Conservation (phyloP, 139 green algal species). For the Haematococcus lacustris region DNA sequence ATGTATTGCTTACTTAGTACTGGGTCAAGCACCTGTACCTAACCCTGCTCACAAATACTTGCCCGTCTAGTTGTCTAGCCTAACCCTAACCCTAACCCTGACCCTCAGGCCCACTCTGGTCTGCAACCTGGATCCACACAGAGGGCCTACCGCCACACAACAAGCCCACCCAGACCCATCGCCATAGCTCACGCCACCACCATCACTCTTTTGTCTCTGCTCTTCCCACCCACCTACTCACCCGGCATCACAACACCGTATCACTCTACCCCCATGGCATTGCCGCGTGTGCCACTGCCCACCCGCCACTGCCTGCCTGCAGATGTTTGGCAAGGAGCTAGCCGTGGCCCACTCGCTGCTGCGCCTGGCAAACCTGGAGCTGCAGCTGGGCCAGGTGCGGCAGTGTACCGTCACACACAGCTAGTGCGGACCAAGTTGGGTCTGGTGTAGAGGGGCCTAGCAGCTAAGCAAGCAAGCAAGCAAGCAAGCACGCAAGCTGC, state of each 20-base stretch:
- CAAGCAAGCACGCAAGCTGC: background rate
- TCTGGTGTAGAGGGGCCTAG: background rate
- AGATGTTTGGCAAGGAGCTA: constrained; percentile 15
- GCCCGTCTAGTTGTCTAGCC: too few species aligned
- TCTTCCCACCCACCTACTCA: background rate
- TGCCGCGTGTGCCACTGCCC: too few species aligned
- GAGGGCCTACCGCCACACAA: too few species aligned
- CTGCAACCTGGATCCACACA: too few species aligned
- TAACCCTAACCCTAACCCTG: too few species aligned
- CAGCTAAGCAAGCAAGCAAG: background rate
- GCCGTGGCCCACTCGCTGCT: constrained; percentile 14
- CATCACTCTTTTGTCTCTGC: background rate
- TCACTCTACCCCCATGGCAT: too few species aligned
- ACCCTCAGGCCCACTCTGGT: too few species aligned
- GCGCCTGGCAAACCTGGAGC: constrained; percentile 11
- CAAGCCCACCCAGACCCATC: background rate
- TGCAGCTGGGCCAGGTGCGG: constrained; percentile 3
- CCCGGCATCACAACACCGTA: background rate
- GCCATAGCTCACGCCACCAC: too few species aligned
- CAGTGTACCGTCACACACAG: background rate
- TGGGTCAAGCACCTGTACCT: background rate
- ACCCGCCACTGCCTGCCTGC: background rate
- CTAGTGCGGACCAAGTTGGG: background rate
- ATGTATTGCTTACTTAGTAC: background rate
- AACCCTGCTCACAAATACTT: too few species aligned